Evolutionary conservation across 106 monocot genomes (phyloP).

Genomic region (Dioscorea zingiberensis): DNA sequence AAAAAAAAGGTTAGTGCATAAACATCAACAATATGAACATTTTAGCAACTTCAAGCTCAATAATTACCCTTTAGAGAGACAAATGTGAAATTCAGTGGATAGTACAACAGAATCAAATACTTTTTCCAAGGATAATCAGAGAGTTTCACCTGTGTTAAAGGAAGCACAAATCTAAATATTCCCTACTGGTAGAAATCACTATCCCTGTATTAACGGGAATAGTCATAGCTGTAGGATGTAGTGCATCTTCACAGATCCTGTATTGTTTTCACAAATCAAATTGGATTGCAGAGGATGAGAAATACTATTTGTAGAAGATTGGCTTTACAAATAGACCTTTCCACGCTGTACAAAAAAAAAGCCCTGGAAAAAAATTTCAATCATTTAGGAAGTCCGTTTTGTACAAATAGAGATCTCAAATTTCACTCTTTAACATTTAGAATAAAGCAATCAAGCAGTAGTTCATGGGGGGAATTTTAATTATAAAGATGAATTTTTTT

Average conservation of each 20-base stretch:
- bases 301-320: too few relatives aligned
- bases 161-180: not conserved
- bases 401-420: too few relatives aligned
- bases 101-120: conserved; percentile 90
- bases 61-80: conserved; percentile 80
- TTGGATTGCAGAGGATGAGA: too few relatives aligned
- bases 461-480: too few relatives aligned
- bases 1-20: not conserved
- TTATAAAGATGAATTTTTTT: too few relatives aligned
- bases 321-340: too few relatives aligned
- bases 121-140: conserved; percentile 97
- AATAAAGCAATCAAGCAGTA: too few relatives aligned
- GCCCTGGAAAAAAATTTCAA: too few relatives aligned
- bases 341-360: too few relatives aligned
- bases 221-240: not conserved
- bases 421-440: too few relatives aligned
- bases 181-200: not conserved
- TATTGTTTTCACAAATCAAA: not conserved
- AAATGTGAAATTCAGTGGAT: conserved; percentile 94
- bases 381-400: too few relatives aligned
- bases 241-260: not conserved
- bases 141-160: conserved; percentile 68
- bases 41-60: not conserved
- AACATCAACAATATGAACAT: too few relatives aligned
- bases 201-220: not conserved